These are phyloP conservation scores for Microthyrium microscopicum DNA, from an alignment of 2,329 filamentous ascomycete species.

Conservation along the genomic window DNA sequence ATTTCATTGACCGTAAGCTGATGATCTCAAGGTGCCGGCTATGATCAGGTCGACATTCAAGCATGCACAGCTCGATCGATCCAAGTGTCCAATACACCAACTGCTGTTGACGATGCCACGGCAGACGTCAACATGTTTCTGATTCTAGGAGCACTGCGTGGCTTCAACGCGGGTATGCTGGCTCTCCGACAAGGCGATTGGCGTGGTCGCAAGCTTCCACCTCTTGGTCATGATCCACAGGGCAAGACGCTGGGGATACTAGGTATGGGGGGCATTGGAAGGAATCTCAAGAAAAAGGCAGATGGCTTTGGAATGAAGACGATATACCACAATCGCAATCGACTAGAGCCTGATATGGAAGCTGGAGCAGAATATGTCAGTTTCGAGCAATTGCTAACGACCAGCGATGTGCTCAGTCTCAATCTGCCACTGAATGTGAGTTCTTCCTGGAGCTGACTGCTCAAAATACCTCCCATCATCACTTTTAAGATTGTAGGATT, in stretches of 20 bases:
- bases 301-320: constrained; percentile 60
- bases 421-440: constrained; percentile 69
- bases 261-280: constrained; percentile 74
- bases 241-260: constrained; percentile 67
- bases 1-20: not conserved
- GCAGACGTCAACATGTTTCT: constrained; percentile 70
- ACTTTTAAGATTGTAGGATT: not conserved
- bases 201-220: constrained; percentile 38
- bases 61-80: constrained; percentile 53
- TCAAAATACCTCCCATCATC: not conserved
- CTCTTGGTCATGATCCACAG: constrained; percentile 58
- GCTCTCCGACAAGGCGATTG: constrained; percentile 51
- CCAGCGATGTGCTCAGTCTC: constrained; percentile 61
- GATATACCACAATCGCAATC: constrained; percentile 56
- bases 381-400: constrained; percentile 54
- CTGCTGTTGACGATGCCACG: constrained; percentile 65
- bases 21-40: constrained; percentile 50
- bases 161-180: constrained; percentile 50
- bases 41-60: constrained; percentile 63
- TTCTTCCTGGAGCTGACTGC: constrained; percentile 10
- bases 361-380: constrained; percentile 49
- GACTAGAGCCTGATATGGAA: constrained; percentile 37
- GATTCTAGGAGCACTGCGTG: constrained; percentile 61
- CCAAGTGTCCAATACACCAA: constrained; percentile 66
- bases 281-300: constrained; percentile 59